Conservation (phyloP, 2,329 filamentous ascomycete genomes). For the Acrocalymma vagum region DNA sequence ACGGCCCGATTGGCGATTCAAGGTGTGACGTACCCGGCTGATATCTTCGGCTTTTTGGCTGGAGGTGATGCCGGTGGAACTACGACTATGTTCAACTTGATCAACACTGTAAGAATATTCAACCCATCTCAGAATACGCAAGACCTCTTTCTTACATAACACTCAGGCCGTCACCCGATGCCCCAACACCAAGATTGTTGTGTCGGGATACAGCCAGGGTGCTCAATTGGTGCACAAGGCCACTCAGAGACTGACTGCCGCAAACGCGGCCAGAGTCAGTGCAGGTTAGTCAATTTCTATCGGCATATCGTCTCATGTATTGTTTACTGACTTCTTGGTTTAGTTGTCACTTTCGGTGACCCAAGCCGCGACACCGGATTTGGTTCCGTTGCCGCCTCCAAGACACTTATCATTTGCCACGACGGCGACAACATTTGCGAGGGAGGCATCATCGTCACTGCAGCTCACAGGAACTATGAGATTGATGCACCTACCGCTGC, state of each 20-base stretch:
- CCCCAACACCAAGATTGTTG: conserved; percentile 39
- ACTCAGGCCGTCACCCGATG: conserved; percentile 27
- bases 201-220: conserved; percentile 47
- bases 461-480: conserved; percentile 34
- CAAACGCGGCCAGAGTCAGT: conserved; percentile 27
- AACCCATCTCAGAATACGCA: neutral
- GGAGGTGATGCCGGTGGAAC: conserved; percentile 57
- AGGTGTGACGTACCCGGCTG: conserved; percentile 63
- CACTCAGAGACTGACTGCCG: conserved; percentile 37
- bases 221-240: conserved; percentile 56
- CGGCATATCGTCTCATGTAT: neutral
- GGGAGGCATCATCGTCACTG: conserved; percentile 31
- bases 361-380: conserved; percentile 42
- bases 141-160: neutral
- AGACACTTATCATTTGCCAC: conserved; percentile 46
- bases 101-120: conserved; percentile 42
- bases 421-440: conserved; percentile 45
- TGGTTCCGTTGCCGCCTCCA: conserved; percentile 35
- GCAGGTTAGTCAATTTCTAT: conserved; percentile 21
- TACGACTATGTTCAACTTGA: conserved; percentile 51
- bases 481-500: conserved; percentile 32
- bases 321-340: neutral
- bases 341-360: conserved; percentile 49
- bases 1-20: conserved; percentile 58
- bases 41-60: conserved; percentile 52